Base-by-base conservation (phyloP, 2,329 filamentous ascomycete genomes). In the Thelonectria olida region DNA sequence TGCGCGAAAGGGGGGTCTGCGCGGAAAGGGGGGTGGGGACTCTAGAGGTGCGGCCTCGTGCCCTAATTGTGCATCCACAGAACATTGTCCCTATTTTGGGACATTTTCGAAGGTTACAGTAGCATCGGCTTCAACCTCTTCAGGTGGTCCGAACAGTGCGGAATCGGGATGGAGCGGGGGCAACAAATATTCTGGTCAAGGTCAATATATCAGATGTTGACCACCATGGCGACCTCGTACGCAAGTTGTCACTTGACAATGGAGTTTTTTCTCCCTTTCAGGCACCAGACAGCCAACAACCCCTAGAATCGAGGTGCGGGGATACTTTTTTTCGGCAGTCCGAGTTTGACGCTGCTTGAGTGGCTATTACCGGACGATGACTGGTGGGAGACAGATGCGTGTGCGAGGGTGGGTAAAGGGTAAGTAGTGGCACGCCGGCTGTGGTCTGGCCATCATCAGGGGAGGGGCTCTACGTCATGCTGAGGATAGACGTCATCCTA, bases 51-150 rank as follows among this genome's bases (percentile, higher is more conserved):
- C 64, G 64, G 63, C 71, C 69, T 68, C 68, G 63, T 73, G 72
- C 72, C 72, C 72, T 74, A 74, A 72, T 62, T 61, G 47, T 64
- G 60, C 63, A 65, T 67, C 70, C 72, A 73, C 72, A 68, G 55
- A 54, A 42, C 44, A 57, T 38, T 31, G 47, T 47, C 42, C 49
- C 54, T 34, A 55, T 66, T 59, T 59, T 44, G 44, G 38, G 48
- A 39, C 52, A 45, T 48, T 52, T 57, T 44, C 19, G 47, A 25
- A 52, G 27, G 31, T 39, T 48, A 48, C 31, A 25, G 25, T 42
- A 20, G 17, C 45, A 48, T 50, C 47, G 48, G 52, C 39, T 20
- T 56, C 31, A 61, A 42, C 54, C 48, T 27, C 48, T 23, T 28
- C 27, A 20, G 39, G 52, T 50, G 38, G 51, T 39, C 39, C 28